Base-by-base conservation (phyloP, 2,329 filamentous ascomycete genomes). In the Calonectria leucothoes region DNA sequence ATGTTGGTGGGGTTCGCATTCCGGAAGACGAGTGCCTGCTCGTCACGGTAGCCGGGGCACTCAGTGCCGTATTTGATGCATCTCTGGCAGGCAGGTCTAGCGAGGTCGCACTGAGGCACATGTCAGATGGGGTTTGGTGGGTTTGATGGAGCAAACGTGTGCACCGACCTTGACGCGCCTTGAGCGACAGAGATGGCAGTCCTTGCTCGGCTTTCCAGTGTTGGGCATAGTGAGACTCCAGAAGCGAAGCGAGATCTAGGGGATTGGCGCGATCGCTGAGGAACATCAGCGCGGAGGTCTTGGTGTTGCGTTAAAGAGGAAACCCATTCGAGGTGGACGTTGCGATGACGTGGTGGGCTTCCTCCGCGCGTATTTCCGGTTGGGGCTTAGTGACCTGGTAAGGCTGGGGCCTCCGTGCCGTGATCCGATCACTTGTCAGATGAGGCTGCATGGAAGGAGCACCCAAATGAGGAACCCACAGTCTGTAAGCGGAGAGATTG, bases 151-250 rank as follows among this genome's bases (percentile, higher is more conserved):
- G 66, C 71, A 71, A 20, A 23, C 14, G 55, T 27, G 27, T 52
- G 39, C 33, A 64, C 83, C 73, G 37, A 86, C 85, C 83, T 86
- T 86, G 74, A 86, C 85, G 48, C 85, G 83, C 61, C 85, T 79
- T 49, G 79, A 76, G 39, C 85, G 84, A 73, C 85, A 86, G 48
- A 86, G 81, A 65, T 86, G 84, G 69, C 85, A 86, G 76, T 86
- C 84, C 59, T 81, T 81, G 74, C 85, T 86, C 25, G 85, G 85
- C 73, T 81, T 83, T 37, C 85, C 85, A 29, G 81, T 85, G 77
- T 86, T 86, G 37, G 85, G 85, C 85, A 86, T 86, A 66, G 48
- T 49, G 51, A 64, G 63, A 37, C 42, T 35, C 55, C 52, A 70
- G 48, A 64, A 25, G 59, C 42, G 63, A 29, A 20, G 4, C 27